Evolutionary conservation across 2,329 filamentous ascomycete genomes (phyloP), one percentile per base, ranked within the genome.

Genomic region (Tolypocladium ophioglossoides): DNA sequence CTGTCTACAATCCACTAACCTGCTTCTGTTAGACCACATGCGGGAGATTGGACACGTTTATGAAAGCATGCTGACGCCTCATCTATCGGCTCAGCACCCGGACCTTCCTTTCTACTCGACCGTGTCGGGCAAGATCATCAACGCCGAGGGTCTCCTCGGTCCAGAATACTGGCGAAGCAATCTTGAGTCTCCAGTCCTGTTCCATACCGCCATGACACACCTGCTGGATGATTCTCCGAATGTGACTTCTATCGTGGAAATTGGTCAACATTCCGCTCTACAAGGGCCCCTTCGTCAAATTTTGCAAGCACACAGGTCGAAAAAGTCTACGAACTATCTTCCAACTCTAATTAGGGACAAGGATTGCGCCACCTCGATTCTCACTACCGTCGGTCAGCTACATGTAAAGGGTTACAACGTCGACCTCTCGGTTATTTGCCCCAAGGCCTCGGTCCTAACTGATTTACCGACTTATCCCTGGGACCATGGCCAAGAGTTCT

Each of bases 1-100:
- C 61, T 69, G 2, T 64, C 76, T 2, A 70, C 71, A 9, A 69
- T 71, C 32, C 67, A 71, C 20, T 76, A 75, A 56, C 64, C 66
- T 67, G 3, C 52, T 49, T 37, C 35, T n/a, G n/a, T n/a, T 22
- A 46, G 46, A 54, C 41, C 58, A 52, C 34, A 56, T 52, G 52
- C 54, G 41, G 18, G 54, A 58, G 24, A 52, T 54, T 16, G 52
- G 55, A 24, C 41, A 40, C 1, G n/a, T 20, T 8, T 56, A 56
- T 38, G 52, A 52, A 34, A 24, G 34, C 8, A 1, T 53, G 35
- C 32, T 55, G 32, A 40, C 32, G 18, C n/a, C 8, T 22, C 50
- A 52, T 12, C 41, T 55, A 4, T 46, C 50, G 4, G 32, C 24
- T 2, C 40, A 46, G 37, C 11, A 38, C 27, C 22, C 48, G 14